These are phyloP conservation scores for Nepenthes mirabilis DNA, from an alignment of 148 eudicot genomes.

Conservation along the genomic window DNA sequence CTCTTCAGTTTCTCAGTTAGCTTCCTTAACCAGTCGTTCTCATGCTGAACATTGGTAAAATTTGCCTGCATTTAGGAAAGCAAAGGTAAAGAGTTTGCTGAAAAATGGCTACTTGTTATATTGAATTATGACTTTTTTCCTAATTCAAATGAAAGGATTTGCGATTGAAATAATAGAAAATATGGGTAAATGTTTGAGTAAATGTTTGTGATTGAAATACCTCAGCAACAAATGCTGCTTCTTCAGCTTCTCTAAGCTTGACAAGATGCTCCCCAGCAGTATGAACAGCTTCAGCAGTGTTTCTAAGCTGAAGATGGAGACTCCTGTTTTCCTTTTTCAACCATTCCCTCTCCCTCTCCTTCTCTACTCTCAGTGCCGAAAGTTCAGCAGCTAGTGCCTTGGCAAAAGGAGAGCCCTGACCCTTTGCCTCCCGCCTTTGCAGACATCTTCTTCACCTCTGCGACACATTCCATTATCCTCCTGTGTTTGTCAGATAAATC, in stretches of 20 bases:
- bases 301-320: conserved; percentile 70
- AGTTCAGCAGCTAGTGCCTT: conserved; percentile 84
- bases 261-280: conserved; percentile 95
- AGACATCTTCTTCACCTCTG: conserved; percentile 76
- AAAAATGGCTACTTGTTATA: background rate
- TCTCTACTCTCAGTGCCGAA: conserved; percentile 57
- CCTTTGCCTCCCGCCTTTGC: conserved; percentile 75
- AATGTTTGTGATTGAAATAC: conserved; percentile 16
- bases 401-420: conserved; percentile 67
- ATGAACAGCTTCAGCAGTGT: conserved; percentile 96
- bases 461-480: conserved; percentile 59
- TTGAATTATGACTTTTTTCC: background rate
- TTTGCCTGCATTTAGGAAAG: conserved; percentile 38
- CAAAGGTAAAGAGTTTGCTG: background rate
- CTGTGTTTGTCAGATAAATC: conserved; percentile 58
- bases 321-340: conserved; percentile 69
- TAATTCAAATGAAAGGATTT: no score
- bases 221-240: conserved; percentile 75
- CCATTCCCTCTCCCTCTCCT: conserved; percentile 69
- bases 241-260: conserved; percentile 90
- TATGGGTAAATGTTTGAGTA: no score
- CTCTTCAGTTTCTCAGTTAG: conserved; percentile 73
- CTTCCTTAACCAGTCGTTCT: conserved; percentile 59
- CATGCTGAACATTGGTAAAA: conserved; percentile 37
- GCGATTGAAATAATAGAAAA: no score